Evolutionary conservation across 164 flowering plant genomes (phyloP), one percentile per base, ranked within the genome.

Genomic region (Amborella trichopoda): DNA sequence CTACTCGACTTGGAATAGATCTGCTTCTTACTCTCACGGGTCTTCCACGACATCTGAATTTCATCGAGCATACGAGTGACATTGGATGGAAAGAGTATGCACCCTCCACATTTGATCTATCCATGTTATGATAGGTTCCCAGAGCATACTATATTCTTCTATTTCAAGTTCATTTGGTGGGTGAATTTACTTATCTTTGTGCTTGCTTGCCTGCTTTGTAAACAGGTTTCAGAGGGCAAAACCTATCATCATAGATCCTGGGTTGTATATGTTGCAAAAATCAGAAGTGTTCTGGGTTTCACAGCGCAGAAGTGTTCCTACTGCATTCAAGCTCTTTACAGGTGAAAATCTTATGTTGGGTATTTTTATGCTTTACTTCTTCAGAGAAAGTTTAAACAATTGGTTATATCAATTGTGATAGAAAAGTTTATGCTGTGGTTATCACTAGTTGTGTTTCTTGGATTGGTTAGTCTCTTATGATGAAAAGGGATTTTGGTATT

Each of bases 41-140:
- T 9, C 50, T 85, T 24, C 83, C 85, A 5, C 58, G 88, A 49
- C 44, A 80, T 26, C 74, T 82, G 11, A 85, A 85, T 52, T 85
- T 85, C 51, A 65, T 85, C 16, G 95, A 85, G 69, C 95, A 85
- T 53, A 85, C 95, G 5, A 85, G 95, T 49, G 81, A 85, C 61
- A 79, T 85, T 52, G 88, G 95, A 17, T 85, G 95, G 93, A 83
- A 83, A 59, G 88, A 83, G 93, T 83, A 72, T 21, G 84, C 47
- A 6, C 16, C 16, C 17, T 19, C 9, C 34, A 4, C 4, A 25
- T 48, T 33, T 21, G 34, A 46, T 49, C 40, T 25, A 28, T 17
- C 41, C 20, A 3, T 2, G 5, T 49, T 26, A n/a, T 39, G 5
- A 22, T 18, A 37, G 33, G 26, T 23, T 26, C 9, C 2, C 22